Base-by-base conservation (phyloP, 1,284 basidiomycete species). In the Ganoderma sp. region DNA sequence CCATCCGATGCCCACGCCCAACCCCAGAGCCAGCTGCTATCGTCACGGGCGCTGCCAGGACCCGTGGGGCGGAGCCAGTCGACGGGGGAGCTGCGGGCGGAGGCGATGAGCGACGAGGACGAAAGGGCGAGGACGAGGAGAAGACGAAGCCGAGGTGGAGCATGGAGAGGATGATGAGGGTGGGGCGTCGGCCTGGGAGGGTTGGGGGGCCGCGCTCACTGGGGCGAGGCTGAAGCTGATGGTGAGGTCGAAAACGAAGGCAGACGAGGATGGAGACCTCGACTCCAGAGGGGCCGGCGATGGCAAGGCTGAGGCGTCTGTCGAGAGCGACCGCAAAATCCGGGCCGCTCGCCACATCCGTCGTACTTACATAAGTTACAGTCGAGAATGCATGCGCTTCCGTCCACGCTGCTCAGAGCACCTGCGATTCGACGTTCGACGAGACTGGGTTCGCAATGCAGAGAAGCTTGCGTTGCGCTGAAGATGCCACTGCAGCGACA, bases 1-100 rank as follows among this genome's bases (percentile, higher is more conserved):
- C 89, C 90, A 76, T 94, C 92, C 3, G 88, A 85, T 57, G 88
- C 90, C 90, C 89, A 93, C 54, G 80, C 80, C 80, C 81, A 81
- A 43, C 81, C 79, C 81, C 81, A 82, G n/a, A 83, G 76, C 82
- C 81, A 82, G 67, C 75, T 77, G 68, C 75, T 77, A 52, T 79
- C 78, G 54, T 76, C 72, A 54, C 77, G 67, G 48, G 75, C 67
- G 57, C 65, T 60, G 15, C 39, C 71, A 73, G 34, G 75, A 73
- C 52, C 52, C 4, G 56, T 19, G 12, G 58, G 58, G 68, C 74
- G 76, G 59, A 80, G 63, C 79, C 78, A 80, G 63, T 72, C 69
- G 62, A 73, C 69, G 41, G 73, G 73, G 57, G 74, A 66, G 10
- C 74, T 71, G 56, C 68, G 72, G 41, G 65, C 68, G 22, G 61